Base-by-base conservation (phyloP, 1,284 basidiomycete species). In the Puccinia polysora region DNA sequence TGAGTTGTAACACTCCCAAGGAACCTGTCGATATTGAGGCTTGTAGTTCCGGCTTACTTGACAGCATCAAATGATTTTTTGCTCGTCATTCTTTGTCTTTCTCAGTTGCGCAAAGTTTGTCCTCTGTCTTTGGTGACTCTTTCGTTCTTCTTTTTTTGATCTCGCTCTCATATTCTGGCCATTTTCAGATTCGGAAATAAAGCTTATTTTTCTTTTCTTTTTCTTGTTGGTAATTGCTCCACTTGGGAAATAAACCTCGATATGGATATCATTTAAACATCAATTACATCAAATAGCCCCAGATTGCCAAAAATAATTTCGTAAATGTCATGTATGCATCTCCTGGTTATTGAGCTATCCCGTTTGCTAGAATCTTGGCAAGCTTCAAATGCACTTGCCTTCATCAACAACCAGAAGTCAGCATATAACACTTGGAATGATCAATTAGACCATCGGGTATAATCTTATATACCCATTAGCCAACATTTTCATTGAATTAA, bases 11-110 rank as follows among this genome's bases (percentile, higher is more conserved):
- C 55, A 91, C 91, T 38, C 93, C 93, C 0, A 95, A 95, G 78
- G 93, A 96, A 84, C 87, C 89, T 85, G 85, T 81, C 7, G 92
- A 96, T 78, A 84, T 96, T 2, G 92, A 96, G 81, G 89, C 65
- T 34, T 68, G 65, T 45, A 40, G 34, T 30, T 68, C 53, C 8
- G 53, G 53, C 20, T 59, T 68, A 43, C 32, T 68, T 20, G 53
- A 68, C 2, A 20, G 28, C 28, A 38, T 65, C 8, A 30, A 43
- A 25, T 53, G 32, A 65, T 65, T 20, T 2, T 25, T 8, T 45
- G 6, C 28, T 14, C 45, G 7, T 56, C 40, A 4, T 20, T 60
- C 18, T 38, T 23, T n/a, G 10, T 14, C 43, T 25, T 25, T 25
- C n/a, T 28, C 25, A n/a, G n/a, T n/a, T n/a, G n/a, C n/a, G n/a